Conservation (phyloP, 2,329 filamentous ascomycete species). For the Rosellinia necatrix region DNA sequence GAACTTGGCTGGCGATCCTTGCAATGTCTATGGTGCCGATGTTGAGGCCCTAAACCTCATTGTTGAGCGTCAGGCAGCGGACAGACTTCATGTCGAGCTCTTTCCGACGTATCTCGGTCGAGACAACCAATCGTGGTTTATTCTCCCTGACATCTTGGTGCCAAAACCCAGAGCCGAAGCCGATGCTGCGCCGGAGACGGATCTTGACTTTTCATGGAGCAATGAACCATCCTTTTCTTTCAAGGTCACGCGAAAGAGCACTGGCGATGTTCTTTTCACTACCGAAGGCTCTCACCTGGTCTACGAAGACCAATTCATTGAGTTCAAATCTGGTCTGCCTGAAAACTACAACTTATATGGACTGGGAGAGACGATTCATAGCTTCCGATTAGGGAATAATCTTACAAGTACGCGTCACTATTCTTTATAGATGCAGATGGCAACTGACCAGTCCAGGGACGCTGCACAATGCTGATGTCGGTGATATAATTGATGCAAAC, state of each 20-base stretch:
- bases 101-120: slow-evolving; percentile 64
- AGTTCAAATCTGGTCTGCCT: slow-evolving; percentile 69
- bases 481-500: slow-evolving; percentile 68
- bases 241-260: slow-evolving; percentile 61
- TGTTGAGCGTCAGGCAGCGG: slow-evolving; percentile 68
- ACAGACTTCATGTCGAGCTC: slow-evolving; percentile 74
- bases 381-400: slow-evolving; percentile 73
- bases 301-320: slow-evolving; percentile 79
- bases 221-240: slow-evolving; percentile 70
- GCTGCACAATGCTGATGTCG: slow-evolving; percentile 68
- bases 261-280: slow-evolving; percentile 69
- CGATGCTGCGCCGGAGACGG: slow-evolving; percentile 54
- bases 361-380: slow-evolving; percentile 74
- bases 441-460: slow-evolving; percentile 42
- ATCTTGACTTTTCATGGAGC: slow-evolving; percentile 59
- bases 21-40: slow-evolving; percentile 80
- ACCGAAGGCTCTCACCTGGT: slow-evolving; percentile 68
- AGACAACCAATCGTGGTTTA: slow-evolving; percentile 68
- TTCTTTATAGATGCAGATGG: not conserved
- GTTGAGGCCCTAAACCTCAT: slow-evolving; percentile 67
- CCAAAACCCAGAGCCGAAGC: slow-evolving; percentile 54
- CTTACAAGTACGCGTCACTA: slow-evolving; percentile 58
- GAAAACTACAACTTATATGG: slow-evolving; percentile 78
- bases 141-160: slow-evolving; percentile 67
- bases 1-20: slow-evolving; percentile 68